phyloP scores from a whole-genome alignment of 768 basidiomycete genomes.

The Rubroboletus pulcherrimus region DNA sequence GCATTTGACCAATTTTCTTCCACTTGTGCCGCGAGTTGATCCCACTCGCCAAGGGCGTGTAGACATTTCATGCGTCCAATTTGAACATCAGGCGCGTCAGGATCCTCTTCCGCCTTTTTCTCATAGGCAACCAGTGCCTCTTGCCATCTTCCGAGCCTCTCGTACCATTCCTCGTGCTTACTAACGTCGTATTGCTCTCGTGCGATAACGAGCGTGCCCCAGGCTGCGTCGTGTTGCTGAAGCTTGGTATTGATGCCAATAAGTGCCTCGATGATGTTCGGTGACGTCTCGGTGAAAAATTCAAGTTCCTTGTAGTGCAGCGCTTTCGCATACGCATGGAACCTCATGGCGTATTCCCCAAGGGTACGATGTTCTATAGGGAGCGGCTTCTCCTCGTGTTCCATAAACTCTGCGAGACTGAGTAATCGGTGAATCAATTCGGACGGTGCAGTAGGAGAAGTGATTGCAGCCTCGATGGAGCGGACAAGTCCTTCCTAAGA shows the following conservation, averaged over 20 bases:
- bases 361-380: slow-evolving; percentile 92
- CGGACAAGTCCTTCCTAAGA: slow-evolving; percentile 89
- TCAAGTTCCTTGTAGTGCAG: slow-evolving; percentile 98
- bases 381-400: slow-evolving; percentile 94
- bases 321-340: slow-evolving; percentile 94
- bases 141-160: slow-evolving; percentile 93
- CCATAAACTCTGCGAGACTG: slow-evolving; percentile 97
- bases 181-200: slow-evolving; percentile 86
- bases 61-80: slow-evolving; percentile 94
- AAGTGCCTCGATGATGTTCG: slow-evolving; percentile 87
- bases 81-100: slow-evolving; percentile 69
- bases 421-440: slow-evolving; percentile 89
- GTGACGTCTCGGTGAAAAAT: slow-evolving; percentile 89
- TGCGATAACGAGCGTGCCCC: slow-evolving; percentile 91
- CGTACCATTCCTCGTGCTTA: slow-evolving; percentile 98
- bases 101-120: slow-evolving; percentile 70
- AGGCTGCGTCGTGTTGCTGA: slow-evolving; percentile 96
- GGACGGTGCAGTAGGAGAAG: slow-evolving; percentile 69
- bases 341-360: slow-evolving; percentile 90
- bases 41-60: slow-evolving; percentile 98
- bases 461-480: slow-evolving; percentile 83
- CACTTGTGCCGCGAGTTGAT: slow-evolving; percentile 79
- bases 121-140: slow-evolving; percentile 88
- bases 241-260: slow-evolving; percentile 96
- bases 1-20: slow-evolving; percentile 85